phyloP scores from a whole-genome alignment of 768 basidiomycete species.

The Hygrophorus pudorinus region DNA sequence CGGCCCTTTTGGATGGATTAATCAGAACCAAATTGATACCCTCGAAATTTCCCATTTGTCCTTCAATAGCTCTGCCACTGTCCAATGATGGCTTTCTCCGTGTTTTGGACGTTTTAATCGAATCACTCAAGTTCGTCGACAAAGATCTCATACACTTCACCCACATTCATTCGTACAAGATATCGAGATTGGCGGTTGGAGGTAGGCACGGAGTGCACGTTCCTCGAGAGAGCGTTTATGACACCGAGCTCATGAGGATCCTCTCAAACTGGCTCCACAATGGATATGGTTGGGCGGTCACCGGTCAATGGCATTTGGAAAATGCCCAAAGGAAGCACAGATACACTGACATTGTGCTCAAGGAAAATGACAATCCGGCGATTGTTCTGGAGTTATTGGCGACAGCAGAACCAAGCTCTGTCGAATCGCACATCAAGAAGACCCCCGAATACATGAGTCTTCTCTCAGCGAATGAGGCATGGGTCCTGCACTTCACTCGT shows the following conservation, averaged over 20 bases:
- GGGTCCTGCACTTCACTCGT: conserved; percentile 10
- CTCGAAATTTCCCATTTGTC: conserved; percentile 6
- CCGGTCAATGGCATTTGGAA: conserved; percentile 10
- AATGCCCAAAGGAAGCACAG: conserved; percentile 4
- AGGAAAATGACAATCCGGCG: background rate
- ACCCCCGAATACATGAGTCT: conserved; percentile 5
- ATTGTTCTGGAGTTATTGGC: conserved; percentile 10
- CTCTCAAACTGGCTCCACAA: conserved; percentile 10
- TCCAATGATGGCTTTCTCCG: background rate
- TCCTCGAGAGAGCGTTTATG: conserved; percentile 10
- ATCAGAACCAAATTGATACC: conserved; percentile 6
- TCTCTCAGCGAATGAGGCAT: conserved; percentile 10
- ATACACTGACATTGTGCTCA: conserved; percentile 10
- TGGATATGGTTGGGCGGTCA: conserved; percentile 6
- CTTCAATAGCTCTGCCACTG: conserved; percentile 4
- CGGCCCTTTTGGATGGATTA: conserved; percentile 4
- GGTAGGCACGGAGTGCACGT: background rate
- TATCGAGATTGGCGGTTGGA: conserved; percentile 2
- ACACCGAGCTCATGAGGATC: conserved; percentile 11
- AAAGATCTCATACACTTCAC: conserved; percentile 5
- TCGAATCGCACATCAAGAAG: conserved; percentile 7
- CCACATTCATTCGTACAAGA: conserved; percentile 5
- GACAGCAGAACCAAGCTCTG: conserved; percentile 6
- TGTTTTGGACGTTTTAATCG: conserved; percentile 7
- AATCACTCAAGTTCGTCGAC: conserved; percentile 10